Evolutionary conservation across 495 filamentous ascomycete species (phyloP).

Genomic region (Lasiosphaeriaceae sp.): DNA sequence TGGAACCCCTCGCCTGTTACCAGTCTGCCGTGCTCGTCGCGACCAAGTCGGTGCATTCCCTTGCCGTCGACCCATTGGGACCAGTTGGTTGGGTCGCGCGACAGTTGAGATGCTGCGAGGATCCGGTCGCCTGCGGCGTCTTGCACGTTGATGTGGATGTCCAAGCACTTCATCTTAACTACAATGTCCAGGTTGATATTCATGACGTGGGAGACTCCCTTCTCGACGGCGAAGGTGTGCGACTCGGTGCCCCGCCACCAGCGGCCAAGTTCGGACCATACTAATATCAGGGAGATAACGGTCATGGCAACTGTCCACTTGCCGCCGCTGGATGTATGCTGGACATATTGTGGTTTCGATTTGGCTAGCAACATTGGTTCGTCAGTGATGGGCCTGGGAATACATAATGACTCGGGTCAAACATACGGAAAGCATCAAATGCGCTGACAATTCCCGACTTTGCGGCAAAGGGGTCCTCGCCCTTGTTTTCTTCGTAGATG

Average conservation of each 20-base stretch:
- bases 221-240: slow-evolving; percentile 92
- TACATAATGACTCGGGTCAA: background rate
- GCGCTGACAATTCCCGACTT: slow-evolving; percentile 69
- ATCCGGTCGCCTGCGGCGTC: slow-evolving; percentile 91
- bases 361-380: slow-evolving; percentile 62
- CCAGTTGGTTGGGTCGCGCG: slow-evolving; percentile 76
- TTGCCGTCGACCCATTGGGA: slow-evolving; percentile 70
- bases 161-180: slow-evolving; percentile 81
- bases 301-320: slow-evolving; percentile 89
- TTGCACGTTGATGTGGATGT: slow-evolving; percentile 94
- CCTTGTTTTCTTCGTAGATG: slow-evolving; percentile 62
- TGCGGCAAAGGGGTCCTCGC: slow-evolving; percentile 75
- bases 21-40: slow-evolving; percentile 41
- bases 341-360: slow-evolving; percentile 88
- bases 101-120: slow-evolving; percentile 70
- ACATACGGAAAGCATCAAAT: slow-evolving; percentile 97
- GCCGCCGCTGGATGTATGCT: slow-evolving; percentile 75
- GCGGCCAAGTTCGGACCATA: slow-evolving; percentile 68
- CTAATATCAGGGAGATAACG: slow-evolving; percentile 64
- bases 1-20: slow-evolving; percentile 54
- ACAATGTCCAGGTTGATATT: slow-evolving; percentile 96
- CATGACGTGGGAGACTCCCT: slow-evolving; percentile 78
- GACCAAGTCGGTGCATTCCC: slow-evolving; percentile 63
- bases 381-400: background rate
- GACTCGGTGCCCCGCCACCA: slow-evolving; percentile 81